Conservation (phyloP, 441 rosid genomes). For the Erysimum cheiri region DNA sequence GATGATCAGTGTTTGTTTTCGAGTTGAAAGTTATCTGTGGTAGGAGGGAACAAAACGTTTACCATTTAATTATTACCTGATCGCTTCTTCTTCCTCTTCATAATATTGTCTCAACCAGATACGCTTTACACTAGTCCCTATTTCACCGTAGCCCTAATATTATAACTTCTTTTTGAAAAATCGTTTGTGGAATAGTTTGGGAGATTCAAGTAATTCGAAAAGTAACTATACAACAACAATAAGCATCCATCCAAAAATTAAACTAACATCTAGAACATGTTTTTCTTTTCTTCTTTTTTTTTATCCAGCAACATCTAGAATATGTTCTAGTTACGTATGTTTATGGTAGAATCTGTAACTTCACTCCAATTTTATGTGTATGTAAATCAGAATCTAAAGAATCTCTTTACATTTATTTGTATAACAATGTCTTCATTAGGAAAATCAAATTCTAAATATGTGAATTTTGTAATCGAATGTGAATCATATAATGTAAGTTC, state of each 20-base stretch:
- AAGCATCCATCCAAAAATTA: not conserved
- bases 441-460: not conserved
- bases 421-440: not conserved
- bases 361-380: not conserved
- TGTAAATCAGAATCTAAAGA: not conserved
- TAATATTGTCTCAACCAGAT: not conserved
- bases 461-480: not conserved
- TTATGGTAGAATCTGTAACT: not conserved
- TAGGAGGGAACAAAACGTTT: slow-evolving; percentile 32
- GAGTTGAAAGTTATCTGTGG: slow-evolving; percentile 12
- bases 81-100: not conserved
- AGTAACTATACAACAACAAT: not conserved
- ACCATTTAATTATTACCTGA: slow-evolving; percentile 12
- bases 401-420: not conserved
- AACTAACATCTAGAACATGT: not conserved
- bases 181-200: not conserved
- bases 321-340: too few relatives aligned
- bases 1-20: slow-evolving; percentile 28
- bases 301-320: too few relatives aligned
- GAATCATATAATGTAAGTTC: too few relatives aligned
- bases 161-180: too few relatives aligned
- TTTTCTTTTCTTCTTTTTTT: not conserved
- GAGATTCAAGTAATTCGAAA: not conserved
- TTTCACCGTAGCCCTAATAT: too few relatives aligned
- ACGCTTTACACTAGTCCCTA: not conserved